A percentile compares a stretch with the other conserved stretches of the same genome.
Evolutionary conservation across 1,139 yeast genomes (phyloP).

Genomic region (Pichia kudriavzevii): DNA sequence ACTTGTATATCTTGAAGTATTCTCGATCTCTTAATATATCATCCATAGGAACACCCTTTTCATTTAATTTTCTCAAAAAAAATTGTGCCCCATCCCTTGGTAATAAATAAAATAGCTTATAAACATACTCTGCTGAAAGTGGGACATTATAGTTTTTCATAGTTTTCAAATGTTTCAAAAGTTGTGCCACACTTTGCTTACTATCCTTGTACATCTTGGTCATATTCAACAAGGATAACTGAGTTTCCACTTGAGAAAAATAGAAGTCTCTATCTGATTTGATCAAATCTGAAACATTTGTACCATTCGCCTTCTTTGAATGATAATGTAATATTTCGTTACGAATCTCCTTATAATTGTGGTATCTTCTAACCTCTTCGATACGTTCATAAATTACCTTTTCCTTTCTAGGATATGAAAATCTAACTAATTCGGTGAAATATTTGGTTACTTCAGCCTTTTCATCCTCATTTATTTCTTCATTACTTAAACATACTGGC

Average conservation of each 20-base stretch:
- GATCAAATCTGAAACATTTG: background rate
- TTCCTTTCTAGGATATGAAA: conserved; percentile 5
- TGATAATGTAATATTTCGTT: conserved; percentile 4
- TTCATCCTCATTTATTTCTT: conserved; percentile 1
- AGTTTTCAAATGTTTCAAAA: background rate
- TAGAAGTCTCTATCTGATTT: background rate
- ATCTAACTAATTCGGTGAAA: conserved; percentile 5
- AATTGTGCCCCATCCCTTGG: conserved; percentile 2
- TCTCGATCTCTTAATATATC: conserved; percentile 2
- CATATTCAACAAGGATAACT: conserved; percentile 1
- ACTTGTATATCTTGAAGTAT: background rate
- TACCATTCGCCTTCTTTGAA: conserved; percentile 5
- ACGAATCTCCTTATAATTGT: conserved; percentile 3
- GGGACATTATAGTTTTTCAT: conserved; percentile 4
- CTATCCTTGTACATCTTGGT: conserved; percentile 6
- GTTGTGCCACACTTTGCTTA: conserved; percentile 1
- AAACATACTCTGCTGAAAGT: conserved; percentile 5
- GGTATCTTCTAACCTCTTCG: conserved; percentile 3
- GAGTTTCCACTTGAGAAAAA: conserved; percentile 2
- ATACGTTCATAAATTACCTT: background rate
- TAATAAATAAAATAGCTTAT: conserved; percentile 7
- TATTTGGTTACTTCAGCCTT: background rate
- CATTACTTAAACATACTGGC: background rate
- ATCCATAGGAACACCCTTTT: background rate
- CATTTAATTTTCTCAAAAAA: conserved; percentile 1